Evolutionary conservation across 257 asterid genomes (phyloP).

Genomic region (Striga asiatica): DNA sequence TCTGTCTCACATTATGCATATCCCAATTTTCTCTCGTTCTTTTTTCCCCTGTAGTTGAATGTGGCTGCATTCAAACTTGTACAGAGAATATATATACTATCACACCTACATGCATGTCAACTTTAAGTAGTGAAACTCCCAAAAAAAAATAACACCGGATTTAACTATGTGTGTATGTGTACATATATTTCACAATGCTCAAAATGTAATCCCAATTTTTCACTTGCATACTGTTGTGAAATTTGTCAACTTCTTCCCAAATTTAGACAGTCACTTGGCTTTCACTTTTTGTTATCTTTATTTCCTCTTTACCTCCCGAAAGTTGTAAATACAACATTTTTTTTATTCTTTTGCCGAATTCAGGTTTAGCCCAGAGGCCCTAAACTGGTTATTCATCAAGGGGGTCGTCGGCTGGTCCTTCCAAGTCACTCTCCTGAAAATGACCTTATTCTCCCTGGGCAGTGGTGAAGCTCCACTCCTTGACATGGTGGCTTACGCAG

Average conservation of each 20-base stretch:
- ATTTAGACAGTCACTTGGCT: too few species aligned
- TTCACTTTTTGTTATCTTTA: background rate
- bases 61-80: too few species aligned
- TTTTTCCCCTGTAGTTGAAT: background rate
- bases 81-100: background rate
- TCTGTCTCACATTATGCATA: background rate
- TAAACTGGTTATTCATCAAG: slow-evolving; percentile 35
- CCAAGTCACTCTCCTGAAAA: slow-evolving; percentile 40
- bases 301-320: background rate
- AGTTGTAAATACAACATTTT: background rate
- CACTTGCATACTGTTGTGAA: too few species aligned
- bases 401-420: slow-evolving; percentile 44
- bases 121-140: too few species aligned
- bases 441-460: slow-evolving; percentile 39
- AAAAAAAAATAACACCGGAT: too few species aligned
- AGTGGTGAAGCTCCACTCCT: slow-evolving; percentile 52
- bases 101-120: too few species aligned
- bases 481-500: slow-evolving; percentile 44
- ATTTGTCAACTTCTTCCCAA: too few species aligned
- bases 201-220: background rate
- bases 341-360: background rate
- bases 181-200: background rate
- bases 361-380: slow-evolving; percentile 56
- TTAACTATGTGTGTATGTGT: too few species aligned
- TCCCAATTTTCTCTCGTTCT: background rate